A percentile compares a stretch with the other conserved stretches of the same genome.
These are phyloP conservation scores for Lepidium aucheri DNA, from an alignment of 345 rosid species.

Conservation along the genomic window DNA sequence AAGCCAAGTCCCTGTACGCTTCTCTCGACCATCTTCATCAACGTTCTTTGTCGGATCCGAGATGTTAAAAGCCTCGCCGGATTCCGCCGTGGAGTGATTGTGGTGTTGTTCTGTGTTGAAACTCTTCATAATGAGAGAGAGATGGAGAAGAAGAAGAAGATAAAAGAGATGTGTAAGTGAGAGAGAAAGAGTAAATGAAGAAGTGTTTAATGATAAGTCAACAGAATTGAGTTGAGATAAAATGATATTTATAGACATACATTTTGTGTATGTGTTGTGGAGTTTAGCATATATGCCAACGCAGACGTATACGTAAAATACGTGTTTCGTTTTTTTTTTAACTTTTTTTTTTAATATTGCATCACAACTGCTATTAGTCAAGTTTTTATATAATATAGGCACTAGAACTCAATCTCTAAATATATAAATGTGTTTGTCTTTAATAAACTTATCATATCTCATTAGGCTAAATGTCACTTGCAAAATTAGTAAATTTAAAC, in stretches of 20 bases:
- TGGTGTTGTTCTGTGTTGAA: constrained; percentile 21
- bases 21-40: constrained; percentile 24
- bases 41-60: constrained; percentile 23
- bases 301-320: constrained; percentile 26
- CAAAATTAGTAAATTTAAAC: no score
- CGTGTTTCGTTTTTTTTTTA: constrained; percentile 18
- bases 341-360: no score
- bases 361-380: no score
- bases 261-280: not conserved
- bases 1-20: constrained; percentile 65
- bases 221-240: constrained; percentile 7
- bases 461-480: no score
- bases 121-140: constrained; percentile 15
- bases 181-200: constrained; percentile 20
- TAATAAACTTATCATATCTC: no score
- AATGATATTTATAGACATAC: constrained; percentile 5
- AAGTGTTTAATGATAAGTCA: constrained; percentile 17
- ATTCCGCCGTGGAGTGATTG: constrained; percentile 18
- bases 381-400: no score
- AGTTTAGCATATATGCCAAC: constrained; percentile 23
- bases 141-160: no score
- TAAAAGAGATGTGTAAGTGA: not conserved
- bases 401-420: no score
- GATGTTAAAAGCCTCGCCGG: constrained; percentile 4
- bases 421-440: no score